These are phyloP conservation scores for Sporothrix protearum DNA, from an alignment of 2,329 filamentous ascomycete genomes.

Conservation along the genomic window DNA sequence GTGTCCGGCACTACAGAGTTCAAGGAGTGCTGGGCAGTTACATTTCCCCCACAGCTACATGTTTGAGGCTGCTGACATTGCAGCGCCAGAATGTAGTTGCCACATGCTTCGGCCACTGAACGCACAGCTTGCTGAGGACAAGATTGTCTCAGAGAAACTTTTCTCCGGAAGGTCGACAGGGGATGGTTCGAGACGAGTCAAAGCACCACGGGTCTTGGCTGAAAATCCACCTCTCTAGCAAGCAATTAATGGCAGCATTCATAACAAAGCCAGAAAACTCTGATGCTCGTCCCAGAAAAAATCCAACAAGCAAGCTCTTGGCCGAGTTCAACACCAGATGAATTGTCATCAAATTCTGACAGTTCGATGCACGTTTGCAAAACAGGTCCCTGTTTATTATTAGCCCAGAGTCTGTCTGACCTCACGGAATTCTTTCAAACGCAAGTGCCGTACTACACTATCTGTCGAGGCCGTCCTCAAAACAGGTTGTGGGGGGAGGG, in stretches of 20 bases:
- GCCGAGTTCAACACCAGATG: not conserved
- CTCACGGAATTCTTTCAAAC: not conserved
- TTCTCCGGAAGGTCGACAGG: not conserved
- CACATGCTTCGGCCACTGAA: not conserved
- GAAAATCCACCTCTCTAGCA: not conserved
- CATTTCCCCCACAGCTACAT: not conserved
- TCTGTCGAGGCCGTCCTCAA: not conserved
- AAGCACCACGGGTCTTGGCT: not conserved
- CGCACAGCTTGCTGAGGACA: not conserved
- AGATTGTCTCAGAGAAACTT: not conserved
- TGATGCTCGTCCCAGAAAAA: not conserved
- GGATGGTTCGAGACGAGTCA: not conserved
- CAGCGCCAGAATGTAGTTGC: not conserved
- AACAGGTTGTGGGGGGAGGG: too few relatives aligned
- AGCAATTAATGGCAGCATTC: not conserved
- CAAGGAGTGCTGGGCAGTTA: not conserved
- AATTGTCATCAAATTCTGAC: not conserved
- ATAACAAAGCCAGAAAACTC: not conserved
- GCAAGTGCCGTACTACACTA: not conserved
- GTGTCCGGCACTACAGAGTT: not conserved
- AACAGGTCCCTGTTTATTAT: not conserved
- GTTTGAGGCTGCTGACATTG: not conserved
- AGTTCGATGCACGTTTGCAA: not conserved
- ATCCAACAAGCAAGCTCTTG: not conserved
- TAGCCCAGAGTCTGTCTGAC: not conserved